phyloP scores from a whole-genome alignment of 1,284 basidiomycete genomes.

The Coniferiporia weirii region DNA sequence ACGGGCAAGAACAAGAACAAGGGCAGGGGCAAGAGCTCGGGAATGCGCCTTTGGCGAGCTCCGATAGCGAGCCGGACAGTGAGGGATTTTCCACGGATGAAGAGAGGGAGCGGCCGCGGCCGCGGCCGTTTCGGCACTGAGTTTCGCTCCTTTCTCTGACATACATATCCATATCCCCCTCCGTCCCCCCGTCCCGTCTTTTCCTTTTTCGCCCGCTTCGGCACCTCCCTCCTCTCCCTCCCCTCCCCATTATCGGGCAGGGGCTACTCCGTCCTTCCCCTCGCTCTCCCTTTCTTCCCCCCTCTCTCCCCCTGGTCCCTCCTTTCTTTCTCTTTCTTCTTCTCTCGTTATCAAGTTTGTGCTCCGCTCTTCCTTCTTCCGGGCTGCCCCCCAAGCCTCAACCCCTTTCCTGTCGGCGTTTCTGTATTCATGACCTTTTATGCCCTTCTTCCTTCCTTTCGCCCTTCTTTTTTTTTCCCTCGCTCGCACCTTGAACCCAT shows the following conservation, averaged over 20 bases:
- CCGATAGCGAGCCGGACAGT: conserved; percentile 52
- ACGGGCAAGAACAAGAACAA: neutral
- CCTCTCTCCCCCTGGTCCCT: neutral
- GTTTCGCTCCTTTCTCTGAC: too few species aligned
- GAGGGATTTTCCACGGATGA: conserved; percentile 51
- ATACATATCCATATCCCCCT: too few species aligned
- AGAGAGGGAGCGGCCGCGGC: neutral
- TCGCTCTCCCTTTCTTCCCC: too few species aligned
- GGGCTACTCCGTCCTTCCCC: too few species aligned
- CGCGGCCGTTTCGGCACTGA: conserved; percentile 19
- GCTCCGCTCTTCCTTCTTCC: neutral
- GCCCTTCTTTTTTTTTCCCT: conserved; percentile 12
- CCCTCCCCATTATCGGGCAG: conserved; percentile 8
- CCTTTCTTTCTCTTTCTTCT: neutral
- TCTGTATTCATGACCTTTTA: conserved; percentile 1
- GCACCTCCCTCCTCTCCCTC: conserved; percentile 4
- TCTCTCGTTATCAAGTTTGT: neutral
- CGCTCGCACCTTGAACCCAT: conserved; percentile 10
- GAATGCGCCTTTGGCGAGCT: conserved; percentile 27
- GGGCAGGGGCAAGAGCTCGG: neutral
- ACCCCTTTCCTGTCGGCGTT: too few species aligned
- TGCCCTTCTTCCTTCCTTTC: conserved; percentile 19
- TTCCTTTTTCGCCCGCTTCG: too few species aligned
- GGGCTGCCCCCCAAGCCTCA: too few species aligned
- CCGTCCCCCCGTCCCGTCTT: conserved; percentile 23